These are phyloP conservation scores for Sisymbrium irio DNA, from an alignment of 345 rosid genomes.

Conservation along the genomic window DNA sequence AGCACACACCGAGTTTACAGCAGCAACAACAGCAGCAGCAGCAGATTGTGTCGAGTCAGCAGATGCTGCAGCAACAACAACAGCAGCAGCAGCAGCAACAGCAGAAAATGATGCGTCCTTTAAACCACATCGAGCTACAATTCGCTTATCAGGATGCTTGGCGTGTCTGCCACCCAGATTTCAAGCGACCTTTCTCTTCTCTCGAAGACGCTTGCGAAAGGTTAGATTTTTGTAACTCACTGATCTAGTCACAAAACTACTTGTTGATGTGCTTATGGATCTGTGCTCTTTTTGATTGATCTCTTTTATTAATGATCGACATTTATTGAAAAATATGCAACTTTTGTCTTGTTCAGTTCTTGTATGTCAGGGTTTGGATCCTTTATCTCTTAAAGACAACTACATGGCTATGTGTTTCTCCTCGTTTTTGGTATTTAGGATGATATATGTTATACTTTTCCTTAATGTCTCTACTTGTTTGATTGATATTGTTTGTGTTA, in stretches of 20 bases:
- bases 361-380: not conserved
- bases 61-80: slow-evolving; percentile 30
- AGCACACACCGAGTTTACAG: slow-evolving; percentile 33
- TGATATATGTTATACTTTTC: not conserved
- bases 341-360: not conserved
- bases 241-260: not conserved
- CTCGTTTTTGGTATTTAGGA: not conserved
- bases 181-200: slow-evolving; percentile 88
- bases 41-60: slow-evolving; percentile 27
- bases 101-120: slow-evolving; percentile 63
- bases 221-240: slow-evolving; percentile 28
- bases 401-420: not conserved
- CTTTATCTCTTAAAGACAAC: not conserved
- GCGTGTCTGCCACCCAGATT: slow-evolving; percentile 92
- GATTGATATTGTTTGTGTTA: not conserved
- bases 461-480: not conserved
- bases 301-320: not conserved
- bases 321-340: not conserved
- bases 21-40: slow-evolving; percentile 31
- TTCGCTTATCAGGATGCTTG: slow-evolving; percentile 97
- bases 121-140: slow-evolving; percentile 82
- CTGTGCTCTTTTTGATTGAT: not conserved
- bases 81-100: slow-evolving; percentile 35
- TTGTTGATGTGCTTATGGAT: not conserved
- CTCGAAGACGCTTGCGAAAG: slow-evolving; percentile 97